These are phyloP conservation scores for Agrocybe pediades DNA, from an alignment of 768 basidiomycete genomes.

Conservation along the genomic window DNA sequence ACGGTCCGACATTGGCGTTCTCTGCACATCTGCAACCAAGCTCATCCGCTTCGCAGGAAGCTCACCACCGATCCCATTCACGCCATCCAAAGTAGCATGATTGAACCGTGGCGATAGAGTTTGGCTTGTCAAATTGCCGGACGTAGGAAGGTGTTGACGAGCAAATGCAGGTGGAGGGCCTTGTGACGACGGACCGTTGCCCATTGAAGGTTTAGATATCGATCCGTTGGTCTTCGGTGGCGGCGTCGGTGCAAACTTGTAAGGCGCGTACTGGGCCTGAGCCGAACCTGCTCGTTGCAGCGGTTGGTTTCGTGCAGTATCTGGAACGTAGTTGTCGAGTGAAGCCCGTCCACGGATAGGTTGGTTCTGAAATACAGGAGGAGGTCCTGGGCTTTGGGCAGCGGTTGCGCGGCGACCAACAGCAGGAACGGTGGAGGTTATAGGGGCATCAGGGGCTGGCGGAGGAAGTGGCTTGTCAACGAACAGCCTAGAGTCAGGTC, in stretches of 20 bases:
- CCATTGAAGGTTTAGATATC: slow-evolving; percentile 4
- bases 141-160: slow-evolving; percentile 11
- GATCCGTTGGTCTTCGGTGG: slow-evolving; percentile 19
- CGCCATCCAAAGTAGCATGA: slow-evolving; percentile 9
- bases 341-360: slow-evolving; percentile 15
- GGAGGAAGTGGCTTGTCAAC: slow-evolving; percentile 31
- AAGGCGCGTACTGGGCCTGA: slow-evolving; percentile 13
- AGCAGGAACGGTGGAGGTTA: slow-evolving; percentile 10
- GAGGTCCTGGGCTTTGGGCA: slow-evolving; percentile 13
- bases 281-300: slow-evolving; percentile 18
- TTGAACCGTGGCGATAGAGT: slow-evolving; percentile 11
- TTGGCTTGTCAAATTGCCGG: slow-evolving; percentile 13
- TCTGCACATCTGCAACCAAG: slow-evolving; percentile 6
- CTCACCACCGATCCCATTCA: slow-evolving; percentile 5
- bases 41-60: slow-evolving; percentile 10
- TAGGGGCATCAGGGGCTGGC: slow-evolving; percentile 15
- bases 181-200: slow-evolving; percentile 7
- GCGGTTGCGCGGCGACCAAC: slow-evolving; percentile 11
- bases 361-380: slow-evolving; percentile 14
- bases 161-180: slow-evolving; percentile 6
- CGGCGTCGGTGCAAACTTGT: slow-evolving; percentile 13
- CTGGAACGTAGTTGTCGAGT: slow-evolving; percentile 14
- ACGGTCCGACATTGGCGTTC: slow-evolving; percentile 20
- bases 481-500: slow-evolving; percentile 15
- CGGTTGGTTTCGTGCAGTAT: slow-evolving; percentile 19